phyloP scores from a whole-genome alignment of 305 asterid species.

The Solanum hybrid region DNA sequence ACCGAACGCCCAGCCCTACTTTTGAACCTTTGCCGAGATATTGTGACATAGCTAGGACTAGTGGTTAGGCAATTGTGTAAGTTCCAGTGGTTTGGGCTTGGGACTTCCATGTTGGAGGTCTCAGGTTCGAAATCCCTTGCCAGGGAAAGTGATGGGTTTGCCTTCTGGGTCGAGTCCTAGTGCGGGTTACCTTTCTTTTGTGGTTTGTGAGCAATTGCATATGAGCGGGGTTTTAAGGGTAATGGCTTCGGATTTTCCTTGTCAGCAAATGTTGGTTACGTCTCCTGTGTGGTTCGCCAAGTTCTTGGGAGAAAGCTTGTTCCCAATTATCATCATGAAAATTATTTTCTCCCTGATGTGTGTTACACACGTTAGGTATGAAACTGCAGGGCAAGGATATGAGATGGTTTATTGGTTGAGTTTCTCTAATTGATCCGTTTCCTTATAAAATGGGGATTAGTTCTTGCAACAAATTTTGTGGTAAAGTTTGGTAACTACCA shows the following conservation, averaged over 20 bases:
- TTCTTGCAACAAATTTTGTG: neutral
- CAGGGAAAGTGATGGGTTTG: neutral
- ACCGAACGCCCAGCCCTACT: neutral
- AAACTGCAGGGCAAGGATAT: neutral
- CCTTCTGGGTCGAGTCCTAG: neutral
- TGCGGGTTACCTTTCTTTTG: neutral
- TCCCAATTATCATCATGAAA: neutral
- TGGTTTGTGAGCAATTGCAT: neutral
- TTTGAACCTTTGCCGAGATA: neutral
- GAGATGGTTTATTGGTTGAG: neutral
- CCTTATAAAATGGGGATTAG: neutral
- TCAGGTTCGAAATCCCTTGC: neutral
- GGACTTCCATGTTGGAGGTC: neutral
- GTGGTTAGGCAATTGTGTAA: neutral
- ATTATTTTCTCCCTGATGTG: neutral
- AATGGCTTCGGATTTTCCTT: neutral
- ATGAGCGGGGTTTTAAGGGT: neutral
- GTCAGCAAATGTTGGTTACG: neutral
- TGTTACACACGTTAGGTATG: neutral
- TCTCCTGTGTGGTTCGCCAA: neutral
- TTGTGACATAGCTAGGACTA: neutral
- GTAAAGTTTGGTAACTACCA: neutral
- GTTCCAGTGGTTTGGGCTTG: neutral
- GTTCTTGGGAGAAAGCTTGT: neutral
- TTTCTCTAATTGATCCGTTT: neutral